These are phyloP conservation scores for Pleurozium schreberi DNA, from an alignment of 225 moss, liverwort and hornwort genomes.

Conservation along the genomic window DNA sequence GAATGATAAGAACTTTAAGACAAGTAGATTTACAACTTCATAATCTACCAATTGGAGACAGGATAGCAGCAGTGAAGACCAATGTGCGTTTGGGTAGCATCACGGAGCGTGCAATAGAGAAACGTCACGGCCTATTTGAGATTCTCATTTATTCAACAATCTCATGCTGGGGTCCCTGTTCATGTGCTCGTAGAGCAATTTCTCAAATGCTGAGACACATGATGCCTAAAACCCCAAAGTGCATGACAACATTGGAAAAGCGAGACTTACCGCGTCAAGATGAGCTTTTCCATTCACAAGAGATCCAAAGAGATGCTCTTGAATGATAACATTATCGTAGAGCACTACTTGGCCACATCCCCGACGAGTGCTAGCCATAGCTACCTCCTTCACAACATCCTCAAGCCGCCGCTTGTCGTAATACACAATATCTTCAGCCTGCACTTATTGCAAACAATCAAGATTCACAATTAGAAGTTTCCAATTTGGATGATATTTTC, in stretches of 20 bases:
- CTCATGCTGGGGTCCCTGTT: not conserved
- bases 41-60: not conserved
- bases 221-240: not conserved
- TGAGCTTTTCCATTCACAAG: conserved; percentile 34
- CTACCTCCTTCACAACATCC: conserved; percentile 25
- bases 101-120: not conserved
- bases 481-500: not conserved
- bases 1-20: not conserved
- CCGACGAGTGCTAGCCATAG: conserved; percentile 22
- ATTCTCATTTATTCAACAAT: not conserved
- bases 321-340: conserved; percentile 26
- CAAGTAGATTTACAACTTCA: not conserved
- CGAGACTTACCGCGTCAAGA: conserved; percentile 26
- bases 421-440: conserved; percentile 31
- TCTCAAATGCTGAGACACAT: not conserved
- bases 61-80: not conserved
- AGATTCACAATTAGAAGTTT: not conserved
- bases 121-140: not conserved
- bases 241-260: not conserved
- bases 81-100: not conserved
- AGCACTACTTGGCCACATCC: conserved; percentile 25
- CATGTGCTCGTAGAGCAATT: not conserved
- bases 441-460: not conserved
- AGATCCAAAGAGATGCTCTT: conserved; percentile 14
- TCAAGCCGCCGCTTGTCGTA: conserved; percentile 27